Evolutionary conservation across 805 yeast genomes (phyloP), one percentile per base, ranked within the genome.

Genomic region (Lachancea mirantina): DNA sequence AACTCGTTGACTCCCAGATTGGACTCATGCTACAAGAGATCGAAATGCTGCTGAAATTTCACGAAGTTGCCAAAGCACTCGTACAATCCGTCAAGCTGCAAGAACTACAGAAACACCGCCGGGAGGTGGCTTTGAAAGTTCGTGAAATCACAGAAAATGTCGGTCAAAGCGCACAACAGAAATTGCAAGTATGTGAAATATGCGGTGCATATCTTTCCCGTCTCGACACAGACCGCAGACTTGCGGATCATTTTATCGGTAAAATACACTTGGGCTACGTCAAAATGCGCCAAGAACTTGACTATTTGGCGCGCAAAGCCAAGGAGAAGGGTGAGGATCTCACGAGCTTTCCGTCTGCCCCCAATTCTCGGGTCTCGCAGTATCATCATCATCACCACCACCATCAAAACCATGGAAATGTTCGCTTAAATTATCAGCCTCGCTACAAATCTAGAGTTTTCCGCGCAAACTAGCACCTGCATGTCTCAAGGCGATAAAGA

Each of bases 151-250:
- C 78, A 9, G 95, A 84, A 36, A 77, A 74, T 48, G 67, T 80
- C 6, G 92, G 94, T 2, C 89, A 84, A 45, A 72, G 87, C 8
- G 84, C 92, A 1, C 94, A 83, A 50, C 96, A 88, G 49, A 84
- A 84, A 54, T 64, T 88, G 28, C 96, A 87, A 55, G 94, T 84
- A 1, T 88, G 97, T 58, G 82, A 75, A 42, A 76, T 75, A 1
- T 88, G 97, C 59, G 95, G 95, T 1, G 95, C 95, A 1, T 85
- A 80, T 49, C 62, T 89, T 23, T 82, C 94, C 6, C 65, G 89
- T 40, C 61, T 87, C 35, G 97, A 88, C 55, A 84, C 81, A 38
- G 96, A 88, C 53, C 68, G 87, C 53, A 68, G 96, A 45, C 64
- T 88, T 41, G 94, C 89, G 1, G 95, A 84, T 46, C 96, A 88